A percentile compares a stretch with the other conserved stretches of the same genome.
Evolutionary conservation across 129 eudicot species (phyloP).

Genomic region (Daucus carota): DNA sequence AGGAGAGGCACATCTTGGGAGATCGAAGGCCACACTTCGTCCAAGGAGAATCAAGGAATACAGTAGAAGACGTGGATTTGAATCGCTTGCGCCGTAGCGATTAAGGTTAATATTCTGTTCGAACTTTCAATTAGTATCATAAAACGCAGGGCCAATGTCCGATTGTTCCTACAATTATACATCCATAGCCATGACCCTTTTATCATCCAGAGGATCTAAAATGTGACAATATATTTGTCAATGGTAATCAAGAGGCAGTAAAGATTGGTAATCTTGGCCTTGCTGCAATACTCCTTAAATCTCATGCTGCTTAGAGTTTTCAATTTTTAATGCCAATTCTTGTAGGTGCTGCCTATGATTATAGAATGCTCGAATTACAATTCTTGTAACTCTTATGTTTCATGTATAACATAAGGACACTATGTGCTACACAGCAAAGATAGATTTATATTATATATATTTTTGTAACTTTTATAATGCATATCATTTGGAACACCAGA

Average conservation of each 20-base stretch:
- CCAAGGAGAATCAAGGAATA: too few relatives aligned
- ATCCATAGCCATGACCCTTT: constrained; percentile 87
- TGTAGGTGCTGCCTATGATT: not conserved
- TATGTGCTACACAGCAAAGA: not conserved
- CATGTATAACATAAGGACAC: not conserved
- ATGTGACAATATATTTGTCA: constrained; percentile 82
- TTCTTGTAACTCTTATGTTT: too few relatives aligned
- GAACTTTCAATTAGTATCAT: too few relatives aligned
- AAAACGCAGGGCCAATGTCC: too few relatives aligned
- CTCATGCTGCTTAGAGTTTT: constrained; percentile 50
- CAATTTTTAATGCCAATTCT: not conserved
- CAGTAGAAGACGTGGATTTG: too few relatives aligned
- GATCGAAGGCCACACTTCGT: too few relatives aligned
- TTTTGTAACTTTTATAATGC: not conserved
- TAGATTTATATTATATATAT: not conserved
- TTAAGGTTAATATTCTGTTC: too few relatives aligned
- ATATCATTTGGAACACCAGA: too few relatives aligned
- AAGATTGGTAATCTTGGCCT: constrained; percentile 96
- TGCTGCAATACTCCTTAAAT: too few relatives aligned
- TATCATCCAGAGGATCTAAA: constrained; percentile 66
- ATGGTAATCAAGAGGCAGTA: constrained; percentile 89
- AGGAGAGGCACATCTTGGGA: too few relatives aligned
- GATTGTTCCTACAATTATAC: too few relatives aligned
- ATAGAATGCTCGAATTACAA: not conserved
- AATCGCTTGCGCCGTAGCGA: too few relatives aligned